A percentile compares a stretch with the other conserved stretches of the same genome.
Conservation (phyloP, 1,139 yeast species). For the Debaryomyces robertsiae region DNA sequence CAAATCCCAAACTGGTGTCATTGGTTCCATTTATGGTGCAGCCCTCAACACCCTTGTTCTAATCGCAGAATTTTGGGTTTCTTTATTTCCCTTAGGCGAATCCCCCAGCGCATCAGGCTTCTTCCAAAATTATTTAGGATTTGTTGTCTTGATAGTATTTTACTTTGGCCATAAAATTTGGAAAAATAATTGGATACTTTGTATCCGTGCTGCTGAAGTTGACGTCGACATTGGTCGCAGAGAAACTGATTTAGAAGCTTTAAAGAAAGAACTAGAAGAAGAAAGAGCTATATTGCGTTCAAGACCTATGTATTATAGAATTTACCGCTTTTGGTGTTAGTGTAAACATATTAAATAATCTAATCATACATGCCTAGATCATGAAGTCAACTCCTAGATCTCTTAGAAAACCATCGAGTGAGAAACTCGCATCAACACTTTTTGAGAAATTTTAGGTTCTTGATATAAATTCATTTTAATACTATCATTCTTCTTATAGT, state of each 20-base stretch:
- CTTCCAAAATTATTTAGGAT: slow-evolving; percentile 42
- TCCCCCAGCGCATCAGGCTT: slow-evolving; percentile 36
- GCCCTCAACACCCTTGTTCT: slow-evolving; percentile 32
- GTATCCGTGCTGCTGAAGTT: slow-evolving; percentile 38
- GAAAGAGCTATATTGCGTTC: slow-evolving; percentile 35
- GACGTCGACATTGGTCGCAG: slow-evolving; percentile 46
- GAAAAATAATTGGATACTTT: slow-evolving; percentile 36
- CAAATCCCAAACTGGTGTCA: slow-evolving; percentile 36
- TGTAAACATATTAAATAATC: neutral
- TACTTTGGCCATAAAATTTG: slow-evolving; percentile 45
- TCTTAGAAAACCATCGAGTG: neutral
- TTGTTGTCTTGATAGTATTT: slow-evolving; percentile 34
- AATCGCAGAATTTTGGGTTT: slow-evolving; percentile 46
- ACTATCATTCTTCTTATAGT: neutral
- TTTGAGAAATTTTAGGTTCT: neutral
- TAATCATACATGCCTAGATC: too few relatives aligned
- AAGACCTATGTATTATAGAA: slow-evolving; percentile 37
- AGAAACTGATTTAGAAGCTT: slow-evolving; percentile 42
- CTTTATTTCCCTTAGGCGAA: slow-evolving; percentile 41
- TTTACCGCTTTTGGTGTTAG: slow-evolving; percentile 41
- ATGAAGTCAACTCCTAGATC: neutral
- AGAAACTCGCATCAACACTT: neutral
- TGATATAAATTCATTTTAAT: too few relatives aligned
- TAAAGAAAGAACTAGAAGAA: slow-evolving; percentile 44
- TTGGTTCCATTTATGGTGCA: slow-evolving; percentile 35